Evolutionary conservation across 306 rosid species (phyloP).

Genomic region (Castanea sativa): DNA sequence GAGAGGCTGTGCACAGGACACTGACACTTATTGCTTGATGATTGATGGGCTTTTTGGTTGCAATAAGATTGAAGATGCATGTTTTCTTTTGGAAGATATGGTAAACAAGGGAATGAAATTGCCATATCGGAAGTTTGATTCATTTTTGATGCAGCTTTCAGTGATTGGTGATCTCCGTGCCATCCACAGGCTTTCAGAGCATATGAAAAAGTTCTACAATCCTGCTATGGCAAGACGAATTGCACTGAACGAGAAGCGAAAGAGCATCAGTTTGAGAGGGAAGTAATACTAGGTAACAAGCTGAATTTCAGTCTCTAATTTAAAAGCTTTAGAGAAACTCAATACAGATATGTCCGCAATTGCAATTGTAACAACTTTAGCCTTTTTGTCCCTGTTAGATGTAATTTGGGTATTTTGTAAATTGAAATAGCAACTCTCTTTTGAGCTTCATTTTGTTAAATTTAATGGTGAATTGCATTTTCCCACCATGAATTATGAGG

Average conservation of each 20-base stretch:
- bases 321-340: no score
- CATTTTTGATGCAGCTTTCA: slow-evolving; percentile 68
- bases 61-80: slow-evolving; percentile 60
- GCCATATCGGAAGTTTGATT: slow-evolving; percentile 71
- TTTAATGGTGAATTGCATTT: no score
- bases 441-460: no score
- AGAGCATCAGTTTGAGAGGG: slow-evolving; percentile 69
- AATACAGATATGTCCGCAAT: no score
- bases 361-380: no score
- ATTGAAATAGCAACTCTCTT: no score
- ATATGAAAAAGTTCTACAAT: slow-evolving; percentile 85
- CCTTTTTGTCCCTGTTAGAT: no score
- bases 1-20: slow-evolving; percentile 51
- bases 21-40: slow-evolving; percentile 69
- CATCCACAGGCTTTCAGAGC: slow-evolving; percentile 77
- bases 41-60: slow-evolving; percentile 80
- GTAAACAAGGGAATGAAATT: slow-evolving; percentile 63
- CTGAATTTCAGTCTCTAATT: no score
- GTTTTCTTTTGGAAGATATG: slow-evolving; percentile 71
- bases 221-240: slow-evolving; percentile 80
- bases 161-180: slow-evolving; percentile 66
- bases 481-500: no score
- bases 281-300: slow-evolving; percentile 18
- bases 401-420: no score
- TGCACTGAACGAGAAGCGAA: slow-evolving; percentile 69